phyloP scores from a whole-genome alignment of 495 filamentous ascomycete species.

The Trichodelitschia bisporula region DNA sequence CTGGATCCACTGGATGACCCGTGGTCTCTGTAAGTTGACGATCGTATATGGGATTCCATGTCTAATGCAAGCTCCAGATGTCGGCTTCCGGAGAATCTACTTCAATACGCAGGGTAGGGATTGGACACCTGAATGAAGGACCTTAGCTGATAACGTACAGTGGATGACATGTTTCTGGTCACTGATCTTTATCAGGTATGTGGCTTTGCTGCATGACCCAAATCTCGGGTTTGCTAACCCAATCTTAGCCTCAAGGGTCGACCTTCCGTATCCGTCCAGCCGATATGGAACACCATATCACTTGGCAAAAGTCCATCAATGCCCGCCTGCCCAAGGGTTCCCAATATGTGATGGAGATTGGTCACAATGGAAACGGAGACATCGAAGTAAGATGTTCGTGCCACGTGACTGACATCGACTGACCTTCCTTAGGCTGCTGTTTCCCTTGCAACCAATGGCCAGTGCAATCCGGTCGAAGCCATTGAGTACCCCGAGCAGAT shows the following conservation, averaged over 20 bases:
- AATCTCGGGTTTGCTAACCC: slow-evolving; percentile 27
- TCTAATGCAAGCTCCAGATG: no score
- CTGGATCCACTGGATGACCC: slow-evolving; percentile 37
- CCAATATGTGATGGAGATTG: neutral
- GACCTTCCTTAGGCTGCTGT: slow-evolving; percentile 7
- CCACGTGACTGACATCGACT: slow-evolving; percentile 28
- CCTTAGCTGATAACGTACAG: no score
- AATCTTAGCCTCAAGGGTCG: slow-evolving; percentile 23
- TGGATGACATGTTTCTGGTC: slow-evolving; percentile 37
- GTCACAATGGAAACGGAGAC: slow-evolving; percentile 1
- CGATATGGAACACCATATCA: neutral
- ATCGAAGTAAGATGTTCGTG: slow-evolving; percentile 21
- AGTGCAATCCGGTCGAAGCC: slow-evolving; percentile 12
- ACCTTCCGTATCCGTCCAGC: slow-evolving; percentile 1
- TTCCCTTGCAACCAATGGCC: slow-evolving; percentile 2
- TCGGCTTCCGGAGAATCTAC: slow-evolving; percentile 29
- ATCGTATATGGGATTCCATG: no score
- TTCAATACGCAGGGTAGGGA: slow-evolving; percentile 38
- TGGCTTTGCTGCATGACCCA: slow-evolving; percentile 10
- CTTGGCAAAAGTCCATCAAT: neutral
- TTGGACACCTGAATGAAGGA: no score
- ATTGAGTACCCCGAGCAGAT: slow-evolving; percentile 19
- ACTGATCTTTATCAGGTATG: slow-evolving; percentile 27
- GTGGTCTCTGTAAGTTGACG: slow-evolving; percentile 23
- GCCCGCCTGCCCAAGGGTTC: neutral